These are phyloP conservation scores for Diplodia mutila DNA, from an alignment of 2,329 filamentous ascomycete genomes.

Conservation along the genomic window DNA sequence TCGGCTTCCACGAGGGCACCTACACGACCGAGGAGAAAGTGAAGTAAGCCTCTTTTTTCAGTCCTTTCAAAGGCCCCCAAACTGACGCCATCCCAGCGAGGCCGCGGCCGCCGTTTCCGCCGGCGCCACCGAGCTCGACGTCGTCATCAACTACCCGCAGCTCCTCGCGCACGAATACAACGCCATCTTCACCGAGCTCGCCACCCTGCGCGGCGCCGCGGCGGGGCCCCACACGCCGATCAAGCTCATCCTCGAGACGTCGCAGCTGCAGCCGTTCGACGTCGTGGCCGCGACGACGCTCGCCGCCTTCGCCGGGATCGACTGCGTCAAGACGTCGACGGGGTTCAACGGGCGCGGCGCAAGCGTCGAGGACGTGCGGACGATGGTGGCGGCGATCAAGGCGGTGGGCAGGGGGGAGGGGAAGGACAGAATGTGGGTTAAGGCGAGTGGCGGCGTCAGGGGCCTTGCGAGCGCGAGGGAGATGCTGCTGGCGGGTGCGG, in stretches of 20 bases:
- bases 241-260: slow-evolving; percentile 65
- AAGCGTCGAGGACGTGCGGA: slow-evolving; percentile 54
- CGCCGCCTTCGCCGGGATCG: slow-evolving; percentile 56
- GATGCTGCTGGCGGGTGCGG: slow-evolving; percentile 62
- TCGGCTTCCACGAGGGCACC: slow-evolving; percentile 65
- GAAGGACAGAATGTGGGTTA: slow-evolving; percentile 53
- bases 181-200: slow-evolving; percentile 58
- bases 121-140: slow-evolving; percentile 61
- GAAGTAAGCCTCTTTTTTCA: slow-evolving; percentile 30
- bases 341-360: slow-evolving; percentile 62
- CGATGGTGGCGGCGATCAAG: slow-evolving; percentile 58
- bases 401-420: slow-evolving; percentile 40
- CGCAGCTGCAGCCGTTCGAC: slow-evolving; percentile 52
- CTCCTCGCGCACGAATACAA: slow-evolving; percentile 42
- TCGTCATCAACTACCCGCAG: slow-evolving; percentile 59
- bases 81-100: slow-evolving; percentile 42
- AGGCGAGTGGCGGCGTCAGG: slow-evolving; percentile 62
- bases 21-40: slow-evolving; percentile 56
- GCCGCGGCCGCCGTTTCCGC: slow-evolving; percentile 52
- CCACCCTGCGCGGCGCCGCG: slow-evolving; percentile 55
- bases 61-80: background rate
- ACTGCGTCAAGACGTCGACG: slow-evolving; percentile 65
- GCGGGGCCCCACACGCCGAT: slow-evolving; percentile 41
- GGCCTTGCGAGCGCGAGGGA: slow-evolving; percentile 50
- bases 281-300: slow-evolving; percentile 59